Conservation (phyloP, 2,329 filamentous ascomycete genomes). For the Ophiocordyceps camponoti-leonardi region DNA sequence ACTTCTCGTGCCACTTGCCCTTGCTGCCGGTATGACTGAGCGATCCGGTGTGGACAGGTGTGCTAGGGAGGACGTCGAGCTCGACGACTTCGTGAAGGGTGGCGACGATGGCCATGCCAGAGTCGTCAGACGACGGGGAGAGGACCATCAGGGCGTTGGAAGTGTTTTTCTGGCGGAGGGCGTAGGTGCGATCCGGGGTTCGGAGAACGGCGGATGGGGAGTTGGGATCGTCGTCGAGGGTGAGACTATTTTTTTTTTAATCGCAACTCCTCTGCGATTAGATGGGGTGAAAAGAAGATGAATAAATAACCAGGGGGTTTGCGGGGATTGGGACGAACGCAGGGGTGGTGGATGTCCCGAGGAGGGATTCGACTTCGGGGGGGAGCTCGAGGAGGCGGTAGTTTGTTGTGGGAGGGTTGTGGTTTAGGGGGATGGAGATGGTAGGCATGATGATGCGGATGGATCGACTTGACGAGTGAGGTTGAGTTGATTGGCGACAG, state of each 20-base stretch:
- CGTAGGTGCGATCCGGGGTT: constrained; percentile 34
- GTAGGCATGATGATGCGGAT: background rate
- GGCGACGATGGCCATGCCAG: constrained; percentile 29
- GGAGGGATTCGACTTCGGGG: constrained; percentile 34
- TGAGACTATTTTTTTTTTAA: constrained; percentile 21
- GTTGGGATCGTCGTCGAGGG: constrained; percentile 26
- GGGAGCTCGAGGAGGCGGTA: constrained; percentile 48
- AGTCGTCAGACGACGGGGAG: constrained; percentile 14
- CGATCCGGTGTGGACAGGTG: constrained; percentile 11
- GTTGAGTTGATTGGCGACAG: no score
- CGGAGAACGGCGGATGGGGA: constrained; percentile 30
- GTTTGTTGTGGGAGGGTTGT: constrained; percentile 27
- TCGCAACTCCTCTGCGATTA: background rate
- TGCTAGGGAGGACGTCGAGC: constrained; percentile 26
- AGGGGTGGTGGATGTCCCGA: constrained; percentile 36
- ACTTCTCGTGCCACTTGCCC: constrained; percentile 45
- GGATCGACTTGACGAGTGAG: no score
- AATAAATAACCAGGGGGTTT: background rate
- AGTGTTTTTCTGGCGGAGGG: constrained; percentile 47
- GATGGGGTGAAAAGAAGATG: background rate
- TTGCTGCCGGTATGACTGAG: constrained; percentile 14
- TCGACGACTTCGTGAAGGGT: constrained; percentile 47
- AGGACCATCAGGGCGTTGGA: constrained; percentile 48
- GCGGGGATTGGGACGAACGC: constrained; percentile 21
- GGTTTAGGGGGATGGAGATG: constrained; percentile 25